phyloP scores from a whole-genome alignment of 176 grass and related monocot species.

The Microstegium vimineum region DNA sequence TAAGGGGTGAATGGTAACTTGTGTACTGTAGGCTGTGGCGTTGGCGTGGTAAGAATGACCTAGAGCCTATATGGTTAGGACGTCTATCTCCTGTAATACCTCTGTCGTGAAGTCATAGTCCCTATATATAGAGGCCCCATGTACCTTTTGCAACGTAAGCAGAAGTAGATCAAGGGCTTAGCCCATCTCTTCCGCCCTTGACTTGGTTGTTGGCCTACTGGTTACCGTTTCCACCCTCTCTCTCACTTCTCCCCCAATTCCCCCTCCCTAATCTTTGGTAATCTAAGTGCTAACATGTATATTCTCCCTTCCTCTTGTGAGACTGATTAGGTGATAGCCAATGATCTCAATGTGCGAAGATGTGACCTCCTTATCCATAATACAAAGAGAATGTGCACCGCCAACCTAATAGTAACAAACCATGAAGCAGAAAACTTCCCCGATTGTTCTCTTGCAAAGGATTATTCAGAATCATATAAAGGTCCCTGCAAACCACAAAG shows the following conservation, averaged over 20 bases:
- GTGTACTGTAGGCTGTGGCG: background rate
- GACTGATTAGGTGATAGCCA: conserved; percentile 70
- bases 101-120: background rate
- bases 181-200: background rate
- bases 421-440: conserved; percentile 91
- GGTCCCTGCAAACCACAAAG: conserved; percentile 14
- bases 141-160: background rate
- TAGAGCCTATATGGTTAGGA: background rate
- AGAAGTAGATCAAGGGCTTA: background rate
- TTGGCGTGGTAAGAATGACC: background rate
- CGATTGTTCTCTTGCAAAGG: conserved; percentile 40
- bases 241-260: background rate
- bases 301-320: background rate
- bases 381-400: conserved; percentile 88
- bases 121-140: background rate
- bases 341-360: conserved; percentile 82
- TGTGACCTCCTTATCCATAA: conserved; percentile 93
- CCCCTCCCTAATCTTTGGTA: background rate
- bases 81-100: background rate
- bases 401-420: conserved; percentile 94
- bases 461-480: conserved; percentile 10
- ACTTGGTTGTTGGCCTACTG: background rate
- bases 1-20: background rate
- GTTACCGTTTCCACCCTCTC: background rate
- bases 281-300: background rate